Evolutionary conservation across 148 eudicot genomes (phyloP).

Genomic region (Oxyria digyna): DNA sequence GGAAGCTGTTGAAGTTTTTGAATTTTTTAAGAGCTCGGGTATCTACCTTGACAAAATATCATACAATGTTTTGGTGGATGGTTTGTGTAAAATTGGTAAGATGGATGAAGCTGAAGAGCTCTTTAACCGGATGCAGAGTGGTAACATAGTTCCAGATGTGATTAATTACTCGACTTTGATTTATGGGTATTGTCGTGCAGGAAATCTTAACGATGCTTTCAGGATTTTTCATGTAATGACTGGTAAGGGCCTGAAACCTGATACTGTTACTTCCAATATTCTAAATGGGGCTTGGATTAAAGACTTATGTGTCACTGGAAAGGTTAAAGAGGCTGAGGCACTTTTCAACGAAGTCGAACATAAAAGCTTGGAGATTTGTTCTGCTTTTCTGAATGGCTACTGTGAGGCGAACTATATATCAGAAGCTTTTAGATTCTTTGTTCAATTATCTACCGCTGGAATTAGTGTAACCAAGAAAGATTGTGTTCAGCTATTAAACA

Average conservation of each 20-base stretch:
- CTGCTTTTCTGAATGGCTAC: neutral
- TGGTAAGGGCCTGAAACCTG: conserved; percentile 32
- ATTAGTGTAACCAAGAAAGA: conserved; percentile 17
- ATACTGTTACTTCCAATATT: conserved; percentile 27
- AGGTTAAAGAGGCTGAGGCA: conserved; percentile 49
- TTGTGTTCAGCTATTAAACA: conserved; percentile 30
- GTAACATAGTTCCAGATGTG: conserved; percentile 38
- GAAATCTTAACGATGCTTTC: conserved; percentile 32
- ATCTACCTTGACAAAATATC: conserved; percentile 41
- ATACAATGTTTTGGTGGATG: conserved; percentile 40
- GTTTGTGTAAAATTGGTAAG: conserved; percentile 41
- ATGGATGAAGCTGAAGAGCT: conserved; percentile 40
- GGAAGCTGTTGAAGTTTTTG: conserved; percentile 31
- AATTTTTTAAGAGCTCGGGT: conserved; percentile 14
- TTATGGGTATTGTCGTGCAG: conserved; percentile 39
- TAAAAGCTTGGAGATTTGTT: neutral
- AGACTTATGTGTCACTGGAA: conserved; percentile 43
- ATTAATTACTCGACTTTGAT: conserved; percentile 71
- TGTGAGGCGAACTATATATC: neutral
- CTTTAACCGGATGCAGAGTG: conserved; percentile 43
- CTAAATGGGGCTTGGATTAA: too few species aligned
- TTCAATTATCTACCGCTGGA: conserved; percentile 25
- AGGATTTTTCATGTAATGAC: conserved; percentile 30
- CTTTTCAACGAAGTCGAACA: conserved; percentile 30
- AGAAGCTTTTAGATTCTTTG: conserved; percentile 6